Evolutionary conservation across 768 basidiomycete species (phyloP).

Genomic region (Lyophyllum shimeji): DNA sequence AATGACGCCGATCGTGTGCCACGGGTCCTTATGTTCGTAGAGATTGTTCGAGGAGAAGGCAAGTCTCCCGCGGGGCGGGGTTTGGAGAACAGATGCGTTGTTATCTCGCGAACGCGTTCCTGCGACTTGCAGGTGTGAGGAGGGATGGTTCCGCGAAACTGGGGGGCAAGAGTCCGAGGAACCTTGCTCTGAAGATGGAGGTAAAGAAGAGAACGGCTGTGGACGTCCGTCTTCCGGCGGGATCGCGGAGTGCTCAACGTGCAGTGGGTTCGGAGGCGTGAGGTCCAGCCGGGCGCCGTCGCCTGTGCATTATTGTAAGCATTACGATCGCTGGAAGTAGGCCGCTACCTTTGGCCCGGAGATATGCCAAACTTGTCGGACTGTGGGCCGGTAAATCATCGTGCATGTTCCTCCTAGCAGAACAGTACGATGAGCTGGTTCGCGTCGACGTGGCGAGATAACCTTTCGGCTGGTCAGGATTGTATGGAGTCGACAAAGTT

Average conservation of each 20-base stretch:
- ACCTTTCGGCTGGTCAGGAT: not conserved
- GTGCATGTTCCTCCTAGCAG: not conserved
- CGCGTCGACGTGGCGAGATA: not conserved
- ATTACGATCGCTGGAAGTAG: not conserved
- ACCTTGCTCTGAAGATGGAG: slow-evolving; percentile 13
- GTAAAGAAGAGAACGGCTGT: slow-evolving; percentile 5
- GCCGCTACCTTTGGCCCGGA: not conserved
- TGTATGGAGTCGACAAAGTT: not conserved
- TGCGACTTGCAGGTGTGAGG: not conserved
- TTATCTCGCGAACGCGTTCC: not conserved
- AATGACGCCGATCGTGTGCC: slow-evolving; percentile 42
- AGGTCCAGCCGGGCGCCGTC: not conserved
- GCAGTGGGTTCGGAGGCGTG: not conserved
- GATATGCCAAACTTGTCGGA: not conserved
- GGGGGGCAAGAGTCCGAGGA: not conserved
- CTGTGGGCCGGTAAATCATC: not conserved
- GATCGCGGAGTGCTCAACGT: not conserved
- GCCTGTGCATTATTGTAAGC: not conserved
- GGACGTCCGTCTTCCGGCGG: not conserved
- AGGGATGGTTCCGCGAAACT: not conserved
- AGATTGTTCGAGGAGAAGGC: slow-evolving; percentile 21
- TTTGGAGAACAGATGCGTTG: not conserved
- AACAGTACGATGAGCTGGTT: not conserved
- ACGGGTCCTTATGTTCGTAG: slow-evolving; percentile 43
- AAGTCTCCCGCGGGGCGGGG: not conserved